Evolutionary conservation across 305 asterid genomes (phyloP), one percentile per base, ranked within the genome.

Genomic region (Fraxinus nigra): DNA sequence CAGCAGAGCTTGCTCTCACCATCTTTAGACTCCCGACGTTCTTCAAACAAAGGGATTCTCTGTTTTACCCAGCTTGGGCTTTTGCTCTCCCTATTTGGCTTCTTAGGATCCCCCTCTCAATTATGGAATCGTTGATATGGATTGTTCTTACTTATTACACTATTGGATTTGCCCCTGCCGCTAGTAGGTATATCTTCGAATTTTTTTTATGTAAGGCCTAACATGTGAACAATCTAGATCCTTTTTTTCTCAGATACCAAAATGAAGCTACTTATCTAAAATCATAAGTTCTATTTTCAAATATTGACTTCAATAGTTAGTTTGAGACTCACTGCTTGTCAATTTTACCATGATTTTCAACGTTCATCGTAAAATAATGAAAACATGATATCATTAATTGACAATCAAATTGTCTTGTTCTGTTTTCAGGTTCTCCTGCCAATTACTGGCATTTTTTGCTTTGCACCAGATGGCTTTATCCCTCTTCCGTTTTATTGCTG

Each of bases 61-160:
- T 87, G 9, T 86, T 89, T 77, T 89, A 82, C 86, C 92, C 89
- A 0, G 87, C 88, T 24, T 89, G 92, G 92, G 92, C 92, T 26
- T 89, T 87, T 82, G 82, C 92, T 18, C 84, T 89, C 6, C 90
- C 90, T 20, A 86, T 89, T 78, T 87, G 89, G 90, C 84, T 89
- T 37, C 84, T 89, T 10, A 67, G 90, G 61, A 78, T 89, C 56
- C 92, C 92, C 16, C 82, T 87, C 76, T 87, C 89, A 0, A 20
- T 87, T 2, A 72, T 85, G 79, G 92, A 89, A 61, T 86, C 92
- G 0, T 78, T 82, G 40, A 88, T 89, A 75, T 89, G 92, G 91
- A 84, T 85, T 73, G 75, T 82, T 30, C 84, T 89, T 33, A 89
- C 90, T 8, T 89, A 89, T 80, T 89, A 86, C 81, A 87, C 92